Evolutionary conservation across 352 stramenopile species (phyloP), one percentile per base, ranked within the genome.

Genomic region (Globisporangium cylindrosporum): DNA sequence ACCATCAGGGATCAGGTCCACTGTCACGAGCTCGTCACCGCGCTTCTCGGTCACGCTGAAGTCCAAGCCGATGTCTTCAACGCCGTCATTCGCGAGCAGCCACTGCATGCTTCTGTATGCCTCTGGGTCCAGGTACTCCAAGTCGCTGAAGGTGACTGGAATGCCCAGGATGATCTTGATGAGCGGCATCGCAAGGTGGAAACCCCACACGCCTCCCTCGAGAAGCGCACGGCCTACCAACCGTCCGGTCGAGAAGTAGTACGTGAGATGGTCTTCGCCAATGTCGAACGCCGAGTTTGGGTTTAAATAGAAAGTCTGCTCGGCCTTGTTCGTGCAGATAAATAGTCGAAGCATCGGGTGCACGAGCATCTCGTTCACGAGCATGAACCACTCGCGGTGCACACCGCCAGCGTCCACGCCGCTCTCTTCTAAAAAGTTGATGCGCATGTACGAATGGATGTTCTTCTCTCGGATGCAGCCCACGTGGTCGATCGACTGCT

Each of bases 101-200:
- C 25, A 29, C 25, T 29, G 25, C 25, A 43, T 81, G 63, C 68
- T 82, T 65, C 86, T 86, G 70, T 82, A 82, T 18, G 68, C 61
- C n/a, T 80, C 76, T 0, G 75, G 69, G 22, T 88, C 81, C 24
- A 84, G 69, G 27, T 72, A 75, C 41, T 76, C 77, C 25, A 86
- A 64, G 59, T 89, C 81, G 7, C 62, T 65, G 60, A 99, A 97
- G 1, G 85, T 94, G 20, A 99, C 84, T 1, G 97, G 97, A 66
- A 95, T 95, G 53, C 92, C 97, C 8, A 99, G 79, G n/a, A 99
- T 91, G 66, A 99, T 90, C 79, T 99, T 99, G 74, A 99, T 97
- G 62, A 99, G 76, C 55, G 97, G 93, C 12, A 95, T 78, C 7
- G 96, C 86, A 51, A 99, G 86, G 69, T 99, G 97, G 51, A 97